These are phyloP conservation scores for Hypoxylon fragiforme DNA, from an alignment of 495 filamentous ascomycete genomes.

Conservation along the genomic window DNA sequence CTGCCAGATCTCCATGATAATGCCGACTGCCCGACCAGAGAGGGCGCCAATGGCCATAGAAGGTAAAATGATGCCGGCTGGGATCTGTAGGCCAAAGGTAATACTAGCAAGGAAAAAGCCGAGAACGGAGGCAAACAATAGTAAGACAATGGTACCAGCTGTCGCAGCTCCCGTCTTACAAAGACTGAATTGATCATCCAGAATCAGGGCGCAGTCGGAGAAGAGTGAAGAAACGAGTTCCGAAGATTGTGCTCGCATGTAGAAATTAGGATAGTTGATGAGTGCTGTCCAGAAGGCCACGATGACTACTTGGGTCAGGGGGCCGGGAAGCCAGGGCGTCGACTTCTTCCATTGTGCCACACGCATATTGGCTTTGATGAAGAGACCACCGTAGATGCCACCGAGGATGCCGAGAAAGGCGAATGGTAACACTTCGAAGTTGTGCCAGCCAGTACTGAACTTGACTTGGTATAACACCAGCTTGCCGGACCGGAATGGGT, in stretches of 20 bases:
- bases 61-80: slow-evolving; percentile 93
- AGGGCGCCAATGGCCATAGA: slow-evolving; percentile 97
- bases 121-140: slow-evolving; percentile 76
- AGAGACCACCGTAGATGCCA: slow-evolving; percentile 89
- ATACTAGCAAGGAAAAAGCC: slow-evolving; percentile 84
- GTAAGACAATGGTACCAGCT: slow-evolving; percentile 72
- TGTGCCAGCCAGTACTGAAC: slow-evolving; percentile 90
- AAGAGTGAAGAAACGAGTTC: slow-evolving; percentile 93
- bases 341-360: slow-evolving; percentile 80
- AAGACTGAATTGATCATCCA: slow-evolving; percentile 83
- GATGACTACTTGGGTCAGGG: slow-evolving; percentile 73
- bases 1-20: slow-evolving; percentile 88
- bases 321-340: slow-evolving; percentile 60
- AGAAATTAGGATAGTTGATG: slow-evolving; percentile 92
- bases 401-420: slow-evolving; percentile 84
- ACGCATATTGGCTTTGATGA: slow-evolving; percentile 92
- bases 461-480: slow-evolving; percentile 96
- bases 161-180: slow-evolving; percentile 76
- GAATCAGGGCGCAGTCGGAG: slow-evolving; percentile 77
- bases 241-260: slow-evolving; percentile 89
- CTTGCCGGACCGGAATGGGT: slow-evolving; percentile 95
- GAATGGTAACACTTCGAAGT: slow-evolving; percentile 91
- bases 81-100: slow-evolving; percentile 96
- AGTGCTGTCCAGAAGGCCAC: slow-evolving; percentile 80
- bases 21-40: slow-evolving; percentile 87